phyloP scores from a whole-genome alignment of 169 alveolate genomes.

The Cryptosporidium tyzzeri region DNA sequence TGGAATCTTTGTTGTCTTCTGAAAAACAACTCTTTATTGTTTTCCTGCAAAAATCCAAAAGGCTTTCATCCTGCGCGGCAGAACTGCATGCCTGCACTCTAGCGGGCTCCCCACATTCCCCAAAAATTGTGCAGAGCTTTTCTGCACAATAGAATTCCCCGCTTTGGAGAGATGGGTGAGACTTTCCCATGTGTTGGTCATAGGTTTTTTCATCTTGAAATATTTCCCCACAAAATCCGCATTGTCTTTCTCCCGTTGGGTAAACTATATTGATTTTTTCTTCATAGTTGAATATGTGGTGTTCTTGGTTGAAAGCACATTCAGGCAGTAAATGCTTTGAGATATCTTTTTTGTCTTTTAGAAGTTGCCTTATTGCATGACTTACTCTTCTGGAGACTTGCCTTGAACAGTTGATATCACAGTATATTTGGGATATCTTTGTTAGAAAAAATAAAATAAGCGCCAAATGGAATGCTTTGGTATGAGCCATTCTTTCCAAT shows the following conservation, averaged over 20 bases:
- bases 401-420: conserved; percentile 11
- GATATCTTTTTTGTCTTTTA: neutral
- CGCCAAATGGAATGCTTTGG: neutral
- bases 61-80: neutral
- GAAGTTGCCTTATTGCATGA: conserved; percentile 4
- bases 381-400: conserved; percentile 33
- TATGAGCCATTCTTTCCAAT: neutral
- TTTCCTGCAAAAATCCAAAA: conserved; percentile 9
- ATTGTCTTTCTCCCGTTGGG: conserved; percentile 34
- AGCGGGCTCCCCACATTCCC: conserved; percentile 13
- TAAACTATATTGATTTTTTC: conserved; percentile 16
- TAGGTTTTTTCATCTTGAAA: conserved; percentile 5
- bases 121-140: conserved; percentile 16
- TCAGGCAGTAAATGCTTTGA: neutral
- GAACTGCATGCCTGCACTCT: neutral
- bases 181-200: conserved; percentile 31
- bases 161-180: neutral
- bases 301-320: neutral
- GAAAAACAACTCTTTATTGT: conserved; percentile 17
- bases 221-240: conserved; percentile 22
- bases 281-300: conserved; percentile 14
- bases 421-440: neutral
- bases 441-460: neutral
- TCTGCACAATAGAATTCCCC: conserved; percentile 35
- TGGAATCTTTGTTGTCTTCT: conserved; percentile 10